Evolutionary conservation across 2,329 filamentous ascomycete genomes (phyloP).

Genomic region (Venturia pyrina): DNA sequence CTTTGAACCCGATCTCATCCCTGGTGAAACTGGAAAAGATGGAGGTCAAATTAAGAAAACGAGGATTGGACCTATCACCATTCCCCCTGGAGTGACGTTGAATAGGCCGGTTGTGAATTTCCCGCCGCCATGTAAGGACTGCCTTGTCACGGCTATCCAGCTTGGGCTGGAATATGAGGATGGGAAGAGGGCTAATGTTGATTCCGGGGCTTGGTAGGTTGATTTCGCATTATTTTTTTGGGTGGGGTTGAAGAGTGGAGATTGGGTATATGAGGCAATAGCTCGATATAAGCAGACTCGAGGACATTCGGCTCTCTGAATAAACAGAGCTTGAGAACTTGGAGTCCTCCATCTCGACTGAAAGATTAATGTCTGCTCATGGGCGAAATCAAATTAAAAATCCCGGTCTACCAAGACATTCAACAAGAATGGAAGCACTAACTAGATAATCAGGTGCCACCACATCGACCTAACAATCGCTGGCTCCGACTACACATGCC

Average conservation of each 20-base stretch:
- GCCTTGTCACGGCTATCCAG: constrained; percentile 5
- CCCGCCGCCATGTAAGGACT: constrained; percentile 1
- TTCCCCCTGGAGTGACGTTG: neutral
- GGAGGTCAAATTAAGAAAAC: neutral
- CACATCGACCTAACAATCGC: constrained; percentile 2
- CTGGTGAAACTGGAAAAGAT: neutral
- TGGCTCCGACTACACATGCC: constrained; percentile 5
- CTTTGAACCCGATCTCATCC: constrained; percentile 4
- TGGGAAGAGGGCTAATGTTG: constrained; percentile 7
- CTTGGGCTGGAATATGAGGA: neutral
- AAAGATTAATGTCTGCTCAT: no score
- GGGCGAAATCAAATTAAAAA: no score
- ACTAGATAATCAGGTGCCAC: neutral
- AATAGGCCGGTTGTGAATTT: neutral
- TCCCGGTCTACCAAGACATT: no score
- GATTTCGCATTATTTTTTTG: neutral
- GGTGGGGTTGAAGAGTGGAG: neutral
- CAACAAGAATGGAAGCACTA: neutral
- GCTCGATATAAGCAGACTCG: no score
- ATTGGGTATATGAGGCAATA: neutral
- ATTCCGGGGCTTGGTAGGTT: constrained; percentile 2
- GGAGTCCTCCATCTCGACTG: no score
- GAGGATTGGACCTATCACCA: constrained; percentile 1
- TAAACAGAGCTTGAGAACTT: no score
- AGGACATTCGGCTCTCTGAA: no score